Evolutionary conservation across 2,329 filamentous ascomycete species (phyloP).

Genomic region (Fusarium pseudoanthophilum): DNA sequence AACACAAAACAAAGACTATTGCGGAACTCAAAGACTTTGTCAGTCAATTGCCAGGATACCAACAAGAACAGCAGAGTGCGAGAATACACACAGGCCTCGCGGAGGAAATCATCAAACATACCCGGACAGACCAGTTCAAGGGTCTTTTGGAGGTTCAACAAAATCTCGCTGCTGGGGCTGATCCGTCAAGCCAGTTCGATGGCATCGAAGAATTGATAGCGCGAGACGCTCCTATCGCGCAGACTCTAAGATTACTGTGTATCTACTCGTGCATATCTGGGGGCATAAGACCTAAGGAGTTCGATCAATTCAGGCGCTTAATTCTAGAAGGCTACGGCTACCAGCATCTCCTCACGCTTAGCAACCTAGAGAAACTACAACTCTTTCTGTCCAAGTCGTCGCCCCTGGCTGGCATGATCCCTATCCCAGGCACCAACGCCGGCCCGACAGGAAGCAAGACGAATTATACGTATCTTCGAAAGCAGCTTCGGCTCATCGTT

Average conservation of each 20-base stretch:
- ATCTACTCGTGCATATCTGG: slow-evolving; percentile 91
- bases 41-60: slow-evolving; percentile 89
- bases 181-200: slow-evolving; percentile 89
- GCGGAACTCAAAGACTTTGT: slow-evolving; percentile 95
- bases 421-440: slow-evolving; percentile 69
- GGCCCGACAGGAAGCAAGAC: slow-evolving; percentile 75
- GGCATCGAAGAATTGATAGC: slow-evolving; percentile 95
- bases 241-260: slow-evolving; percentile 85
- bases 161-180: slow-evolving; percentile 89
- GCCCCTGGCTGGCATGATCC: slow-evolving; percentile 82
- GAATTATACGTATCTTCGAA: slow-evolving; percentile 90
- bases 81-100: slow-evolving; percentile 91
- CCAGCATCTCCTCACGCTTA: slow-evolving; percentile 90
- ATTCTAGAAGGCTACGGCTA: slow-evolving; percentile 94
- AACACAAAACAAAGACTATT: slow-evolving; percentile 87
- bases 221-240: slow-evolving; percentile 81
- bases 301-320: slow-evolving; percentile 88
- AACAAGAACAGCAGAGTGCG: slow-evolving; percentile 92
- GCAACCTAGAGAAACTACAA: slow-evolving; percentile 88
- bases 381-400: slow-evolving; percentile 83
- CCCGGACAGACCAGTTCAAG: slow-evolving; percentile 88
- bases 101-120: slow-evolving; percentile 95
- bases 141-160: slow-evolving; percentile 93
- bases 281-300: slow-evolving; percentile 87
- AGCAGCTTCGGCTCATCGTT: slow-evolving; percentile 86